Evolutionary conservation across 2,329 filamentous ascomycete species (phyloP).

Genomic region (Emericellopsis cladophorae): DNA sequence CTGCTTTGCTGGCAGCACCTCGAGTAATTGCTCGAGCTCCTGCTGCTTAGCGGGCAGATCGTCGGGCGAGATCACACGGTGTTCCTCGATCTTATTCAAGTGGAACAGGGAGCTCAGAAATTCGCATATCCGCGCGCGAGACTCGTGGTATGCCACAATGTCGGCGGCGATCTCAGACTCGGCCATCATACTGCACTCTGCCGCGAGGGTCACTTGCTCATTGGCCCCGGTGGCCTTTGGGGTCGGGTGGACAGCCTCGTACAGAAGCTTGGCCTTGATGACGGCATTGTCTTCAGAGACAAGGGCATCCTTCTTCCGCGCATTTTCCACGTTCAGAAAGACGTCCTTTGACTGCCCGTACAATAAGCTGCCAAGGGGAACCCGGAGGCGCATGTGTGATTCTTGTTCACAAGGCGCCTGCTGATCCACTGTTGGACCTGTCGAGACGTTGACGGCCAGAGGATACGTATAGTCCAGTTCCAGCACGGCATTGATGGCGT

Average conservation of each 20-base stretch:
- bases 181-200: constrained; percentile 8
- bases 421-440: constrained; percentile 24
- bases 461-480: constrained; percentile 22
- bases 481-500: constrained; percentile 32
- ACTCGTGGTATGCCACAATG: constrained; percentile 37
- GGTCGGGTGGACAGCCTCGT: constrained; percentile 5
- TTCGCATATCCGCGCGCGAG: constrained; percentile 34
- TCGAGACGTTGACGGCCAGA: constrained; percentile 24
- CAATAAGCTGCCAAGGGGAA: constrained; percentile 39
- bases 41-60: constrained; percentile 3
- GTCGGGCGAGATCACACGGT: constrained; percentile 7
- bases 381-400: constrained; percentile 14
- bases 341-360: constrained; percentile 50
- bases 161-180: constrained; percentile 12
- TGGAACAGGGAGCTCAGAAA: constrained; percentile 33
- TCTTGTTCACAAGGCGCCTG: constrained; percentile 10
- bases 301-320: constrained; percentile 4
- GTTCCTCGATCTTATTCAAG: constrained; percentile 21
- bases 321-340: constrained; percentile 24
- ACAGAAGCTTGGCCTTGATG: constrained; percentile 21
- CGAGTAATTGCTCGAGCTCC: constrained; percentile 17
- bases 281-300: constrained; percentile 2
- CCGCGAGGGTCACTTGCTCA: not conserved
- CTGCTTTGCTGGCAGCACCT: constrained; percentile 17
- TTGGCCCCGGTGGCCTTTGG: not conserved